A percentile compares a stretch with the other conserved stretches of the same genome.
Conservation (phyloP, 495 filamentous ascomycete genomes). For the Trichoderma virens region DNA sequence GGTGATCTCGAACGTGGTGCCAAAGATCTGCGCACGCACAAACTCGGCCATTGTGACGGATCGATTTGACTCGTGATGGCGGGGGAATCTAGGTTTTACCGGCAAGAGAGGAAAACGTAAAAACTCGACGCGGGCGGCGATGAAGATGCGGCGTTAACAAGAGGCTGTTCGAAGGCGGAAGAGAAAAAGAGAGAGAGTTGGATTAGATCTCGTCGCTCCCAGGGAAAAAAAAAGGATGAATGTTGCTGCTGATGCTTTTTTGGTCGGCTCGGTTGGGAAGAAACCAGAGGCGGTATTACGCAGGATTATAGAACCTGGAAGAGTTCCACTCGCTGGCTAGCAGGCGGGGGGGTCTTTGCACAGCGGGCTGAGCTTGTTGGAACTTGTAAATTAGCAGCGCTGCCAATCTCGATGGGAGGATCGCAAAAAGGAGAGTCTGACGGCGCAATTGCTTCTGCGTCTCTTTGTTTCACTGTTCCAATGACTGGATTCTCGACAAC, state of each 20-base stretch:
- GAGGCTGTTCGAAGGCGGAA: background rate
- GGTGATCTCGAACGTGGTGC: slow-evolving; percentile 98
- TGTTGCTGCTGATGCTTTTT: slow-evolving; percentile 7
- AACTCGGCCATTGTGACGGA: slow-evolving; percentile 80
- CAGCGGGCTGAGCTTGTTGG: background rate
- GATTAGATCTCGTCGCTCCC: slow-evolving; percentile 2
- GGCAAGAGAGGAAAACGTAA: background rate
- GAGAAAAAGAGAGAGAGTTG: background rate
- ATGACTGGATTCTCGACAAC: no score
- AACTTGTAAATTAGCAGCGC: background rate
- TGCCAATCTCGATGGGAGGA: no score
- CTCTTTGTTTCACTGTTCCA: no score
- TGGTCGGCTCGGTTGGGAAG: slow-evolving; percentile 2
- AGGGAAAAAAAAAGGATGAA: slow-evolving; percentile 13
- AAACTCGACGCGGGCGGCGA: slow-evolving; percentile 11
- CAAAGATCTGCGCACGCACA: slow-evolving; percentile 97
- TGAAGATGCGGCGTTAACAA: no score
- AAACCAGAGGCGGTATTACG: background rate
- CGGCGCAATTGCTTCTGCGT: no score
- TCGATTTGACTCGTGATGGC: slow-evolving; percentile 12
- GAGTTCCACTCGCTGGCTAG: background rate
- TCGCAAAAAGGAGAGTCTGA: no score
- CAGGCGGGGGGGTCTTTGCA: background rate
- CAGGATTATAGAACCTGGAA: background rate
- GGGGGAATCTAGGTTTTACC: slow-evolving; percentile 9